Percentiles rank a stretch among this genome's conserved stretches.
Conservation (phyloP, 495 filamentous ascomycete species). For the Hyaloscypha variabilis region DNA sequence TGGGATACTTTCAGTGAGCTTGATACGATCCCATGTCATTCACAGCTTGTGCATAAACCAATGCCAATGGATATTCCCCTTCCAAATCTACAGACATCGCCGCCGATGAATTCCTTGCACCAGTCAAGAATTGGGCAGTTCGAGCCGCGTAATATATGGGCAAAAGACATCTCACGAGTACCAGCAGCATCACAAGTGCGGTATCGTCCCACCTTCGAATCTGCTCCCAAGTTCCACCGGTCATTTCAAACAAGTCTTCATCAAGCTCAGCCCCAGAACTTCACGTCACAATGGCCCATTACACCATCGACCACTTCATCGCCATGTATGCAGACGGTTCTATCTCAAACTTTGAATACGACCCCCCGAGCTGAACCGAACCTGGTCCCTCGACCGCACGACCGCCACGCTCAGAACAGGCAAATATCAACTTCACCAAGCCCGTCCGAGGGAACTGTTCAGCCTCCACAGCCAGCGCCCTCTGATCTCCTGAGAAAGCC, state of each 20-base stretch:
- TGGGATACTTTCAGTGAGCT: slow-evolving; percentile 3
- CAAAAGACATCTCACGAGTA: background rate
- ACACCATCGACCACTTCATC: no score
- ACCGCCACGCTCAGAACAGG: background rate
- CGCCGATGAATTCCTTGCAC: background rate
- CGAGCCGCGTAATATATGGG: background rate
- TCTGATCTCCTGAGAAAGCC: slow-evolving; percentile 27
- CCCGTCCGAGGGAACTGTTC: background rate
- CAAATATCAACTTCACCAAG: background rate
- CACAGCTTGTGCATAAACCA: background rate
- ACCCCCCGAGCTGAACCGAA: background rate
- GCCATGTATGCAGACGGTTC: no score
- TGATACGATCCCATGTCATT: background rate
- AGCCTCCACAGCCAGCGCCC: background rate
- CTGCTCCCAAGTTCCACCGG: background rate
- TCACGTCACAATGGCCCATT: background rate
- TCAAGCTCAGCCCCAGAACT: background rate
- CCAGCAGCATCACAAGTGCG: background rate
- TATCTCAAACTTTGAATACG: background rate
- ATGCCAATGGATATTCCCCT: background rate
- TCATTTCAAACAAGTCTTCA: background rate
- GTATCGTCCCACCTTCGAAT: background rate
- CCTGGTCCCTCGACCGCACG: background rate
- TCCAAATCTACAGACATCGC: background rate
- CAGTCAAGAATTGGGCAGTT: background rate